Conservation (phyloP, 768 basidiomycete genomes). For the Mycena maculata region DNA sequence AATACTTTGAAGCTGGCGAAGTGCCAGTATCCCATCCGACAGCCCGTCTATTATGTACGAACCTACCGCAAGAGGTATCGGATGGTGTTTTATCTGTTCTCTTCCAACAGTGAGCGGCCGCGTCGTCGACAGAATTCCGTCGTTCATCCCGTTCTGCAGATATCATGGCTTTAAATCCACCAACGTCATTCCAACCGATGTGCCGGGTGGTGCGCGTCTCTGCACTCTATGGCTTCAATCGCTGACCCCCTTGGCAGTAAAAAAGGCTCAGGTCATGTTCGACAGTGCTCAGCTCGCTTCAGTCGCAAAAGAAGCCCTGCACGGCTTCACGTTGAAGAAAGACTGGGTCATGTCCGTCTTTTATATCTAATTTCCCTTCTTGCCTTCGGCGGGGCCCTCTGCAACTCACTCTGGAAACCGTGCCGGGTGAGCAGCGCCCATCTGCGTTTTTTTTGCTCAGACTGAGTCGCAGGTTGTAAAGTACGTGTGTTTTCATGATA, state of each 20-base stretch:
- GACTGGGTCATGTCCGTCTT: constrained; percentile 86
- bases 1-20: constrained; percentile 47
- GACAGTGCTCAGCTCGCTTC: constrained; percentile 80
- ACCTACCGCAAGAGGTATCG: constrained; percentile 91
- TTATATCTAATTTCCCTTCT: constrained; percentile 56
- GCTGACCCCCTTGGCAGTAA: constrained; percentile 57
- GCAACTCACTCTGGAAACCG: constrained; percentile 7
- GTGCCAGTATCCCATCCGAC: constrained; percentile 68
- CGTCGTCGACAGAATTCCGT: constrained; percentile 3
- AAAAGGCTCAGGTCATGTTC: constrained; percentile 85
- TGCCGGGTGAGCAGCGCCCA: constrained; percentile 27
- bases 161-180: constrained; percentile 86
- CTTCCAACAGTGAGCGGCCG: constrained; percentile 85
- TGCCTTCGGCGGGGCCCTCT: constrained; percentile 9
- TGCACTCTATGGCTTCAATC: not conserved
- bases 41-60: constrained; percentile 78
- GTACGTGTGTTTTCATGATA: constrained; percentile 20
- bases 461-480: constrained; percentile 28
- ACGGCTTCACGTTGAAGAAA: constrained; percentile 89
- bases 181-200: constrained; percentile 73
- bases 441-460: constrained; percentile 26
- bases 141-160: constrained; percentile 52
- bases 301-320: constrained; percentile 82
- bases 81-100: constrained; percentile 87
- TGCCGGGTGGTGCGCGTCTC: constrained; percentile 55